Evolutionary conservation across 163 green algal species (phyloP), one percentile per base, ranked within the genome.

Genomic region (Prototheca cutis): DNA sequence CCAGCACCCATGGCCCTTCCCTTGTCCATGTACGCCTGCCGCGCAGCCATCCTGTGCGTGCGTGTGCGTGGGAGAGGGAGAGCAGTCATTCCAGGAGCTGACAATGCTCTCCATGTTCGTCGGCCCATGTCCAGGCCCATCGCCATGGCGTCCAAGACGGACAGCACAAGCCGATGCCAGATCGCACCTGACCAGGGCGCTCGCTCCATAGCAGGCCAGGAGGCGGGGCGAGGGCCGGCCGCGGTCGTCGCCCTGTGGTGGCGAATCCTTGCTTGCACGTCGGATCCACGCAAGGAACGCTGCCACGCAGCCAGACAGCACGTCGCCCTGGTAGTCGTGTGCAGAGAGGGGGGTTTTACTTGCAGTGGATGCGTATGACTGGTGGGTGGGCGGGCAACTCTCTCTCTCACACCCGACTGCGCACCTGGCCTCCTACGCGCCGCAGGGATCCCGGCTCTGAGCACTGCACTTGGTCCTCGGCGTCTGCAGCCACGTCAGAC

Each of bases 321-420:
- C 75, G 48, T 95, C 87, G 4, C 87, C 86, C 67, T 82, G 67
- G 55, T n/a, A n/a, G n/a, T n/a, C n/a, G n/a, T n/a, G n/a, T n/a
- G n/a, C n/a, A n/a, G n/a, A n/a, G n/a, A n/a, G n/a, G n/a, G n/a
- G n/a, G n/a, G n/a, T n/a, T n/a, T n/a, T n/a, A n/a, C n/a, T n/a
- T n/a, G n/a, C n/a, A n/a, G n/a, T n/a, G n/a, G n/a, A n/a, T n/a
- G n/a, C n/a, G n/a, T n/a, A n/a, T n/a, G n/a, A n/a, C n/a, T n/a
- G n/a, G n/a, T n/a, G n/a, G n/a, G n/a, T n/a, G n/a, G n/a, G n/a
- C n/a, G n/a, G n/a, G n/a, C n/a, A n/a, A n/a, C n/a, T n/a, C n/a
- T n/a, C n/a, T n/a, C n/a, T n/a, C n/a, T n/a, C n/a, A n/a, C n/a
- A n/a, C n/a, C n/a, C n/a, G n/a, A 18, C 13, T 45, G 36, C 36